Base-by-base conservation (phyloP, 495 filamentous ascomycete genomes). In the Penicillium lividum region DNA sequence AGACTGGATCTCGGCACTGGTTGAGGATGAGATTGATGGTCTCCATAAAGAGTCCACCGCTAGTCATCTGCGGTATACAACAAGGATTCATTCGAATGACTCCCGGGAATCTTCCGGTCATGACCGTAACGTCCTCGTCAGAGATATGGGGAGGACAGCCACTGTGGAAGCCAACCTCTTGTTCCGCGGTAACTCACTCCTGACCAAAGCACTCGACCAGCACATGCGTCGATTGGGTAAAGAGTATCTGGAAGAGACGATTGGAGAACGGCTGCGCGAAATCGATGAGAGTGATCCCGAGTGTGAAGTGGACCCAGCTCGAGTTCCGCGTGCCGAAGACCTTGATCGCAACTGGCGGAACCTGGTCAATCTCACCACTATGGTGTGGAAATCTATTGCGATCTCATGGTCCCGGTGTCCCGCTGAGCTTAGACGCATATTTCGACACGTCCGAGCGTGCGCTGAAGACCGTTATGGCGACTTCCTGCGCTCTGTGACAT, bases 381-480 rank as follows among this genome's bases (percentile, higher is more conserved):
- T 85, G 30, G 79, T 98, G 0, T 99, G 94, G 94, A 84, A 88
- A 50, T 81, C 86, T 15, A 97, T 99, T 51, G 79, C 84, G 9
- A 79, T 74, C 22, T 93, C 91, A 6, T 84, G 86, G 6, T 76
- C 76, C 31, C 84, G 86, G 47, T 89, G 96, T 68, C 93, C 94
- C 11, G 69, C 90, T 7, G 95, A 98, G 71, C 75, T 99, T 31
- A 79, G 94, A 53, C 83, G 88, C 36, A 90, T 99, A 27, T 87
- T 99, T 64, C 87, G 94, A 63, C 94, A 97, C 63, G 91, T 99
- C 44, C 84, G 92, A 53, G 90, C 91, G 16, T 96, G 95, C 60
- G 93, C 94, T 11, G 94, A 97, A 69, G 94, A 98, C 71, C 87
- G 93, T 28, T 99, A 97, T 74, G 94, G 94, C n/a, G 92, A 96